phyloP scores from a whole-genome alignment of 2,329 filamentous ascomycete genomes.

The Diplodia mutila region DNA sequence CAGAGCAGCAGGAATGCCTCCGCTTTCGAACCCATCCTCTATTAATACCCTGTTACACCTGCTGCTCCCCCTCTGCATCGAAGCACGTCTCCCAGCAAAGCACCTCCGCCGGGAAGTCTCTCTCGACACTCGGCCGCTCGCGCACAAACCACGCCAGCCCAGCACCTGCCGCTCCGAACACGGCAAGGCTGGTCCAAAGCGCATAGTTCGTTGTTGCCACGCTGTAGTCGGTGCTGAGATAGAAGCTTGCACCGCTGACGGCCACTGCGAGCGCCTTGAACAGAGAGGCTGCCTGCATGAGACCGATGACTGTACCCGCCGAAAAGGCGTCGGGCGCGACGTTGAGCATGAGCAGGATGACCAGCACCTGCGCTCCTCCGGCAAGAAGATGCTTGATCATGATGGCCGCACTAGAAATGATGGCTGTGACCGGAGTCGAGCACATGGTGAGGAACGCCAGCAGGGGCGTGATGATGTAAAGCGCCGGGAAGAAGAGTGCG shows the following conservation, averaged over 20 bases:
- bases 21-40: neutral
- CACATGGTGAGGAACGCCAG: constrained; percentile 43
- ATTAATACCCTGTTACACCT: constrained; percentile 7
- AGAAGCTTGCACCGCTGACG: constrained; percentile 51
- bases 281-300: constrained; percentile 51
- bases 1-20: constrained; percentile 10
- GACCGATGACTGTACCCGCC: constrained; percentile 52
- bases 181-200: constrained; percentile 49
- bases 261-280: constrained; percentile 54
- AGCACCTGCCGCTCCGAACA: constrained; percentile 48
- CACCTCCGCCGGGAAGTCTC: constrained; percentile 48
- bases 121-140: constrained; percentile 49
- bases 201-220: constrained; percentile 50
- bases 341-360: constrained; percentile 52
- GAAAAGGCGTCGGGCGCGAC: constrained; percentile 53
- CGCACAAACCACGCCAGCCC: constrained; percentile 50
- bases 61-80: constrained; percentile 41
- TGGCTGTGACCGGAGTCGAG: constrained; percentile 38
- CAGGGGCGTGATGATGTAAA: constrained; percentile 47
- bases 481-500: constrained; percentile 45
- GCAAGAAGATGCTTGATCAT: constrained; percentile 50
- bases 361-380: constrained; percentile 47
- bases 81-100: constrained; percentile 53
- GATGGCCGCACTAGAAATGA: constrained; percentile 46
- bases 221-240: constrained; percentile 49